Conservation (phyloP, 1,284 basidiomycete species). For the Boletus hoseneyae region DNA sequence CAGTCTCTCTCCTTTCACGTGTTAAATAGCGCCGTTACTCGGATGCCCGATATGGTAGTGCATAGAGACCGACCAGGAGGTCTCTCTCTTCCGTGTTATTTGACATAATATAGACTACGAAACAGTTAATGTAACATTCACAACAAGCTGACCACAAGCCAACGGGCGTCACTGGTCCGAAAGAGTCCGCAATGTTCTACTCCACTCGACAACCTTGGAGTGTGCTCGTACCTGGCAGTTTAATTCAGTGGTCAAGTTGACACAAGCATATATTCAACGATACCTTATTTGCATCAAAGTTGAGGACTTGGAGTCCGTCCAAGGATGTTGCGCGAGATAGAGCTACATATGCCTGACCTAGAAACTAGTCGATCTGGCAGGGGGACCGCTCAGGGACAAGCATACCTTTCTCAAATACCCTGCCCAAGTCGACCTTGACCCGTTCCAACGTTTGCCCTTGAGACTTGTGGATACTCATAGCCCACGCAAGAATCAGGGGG, state of each 20-base stretch:
- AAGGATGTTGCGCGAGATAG: conserved; percentile 92
- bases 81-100: conserved; percentile 17
- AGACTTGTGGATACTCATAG: conserved; percentile 94
- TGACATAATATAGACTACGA: not conserved
- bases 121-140: no score
- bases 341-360: conserved; percentile 93
- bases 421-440: conserved; percentile 78
- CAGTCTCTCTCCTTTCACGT: no score
- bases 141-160: not conserved
- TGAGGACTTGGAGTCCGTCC: conserved; percentile 86
- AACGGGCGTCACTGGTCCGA: not conserved
- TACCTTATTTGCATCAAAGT: conserved; percentile 81
- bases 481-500: conserved; percentile 87
- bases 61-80: no score
- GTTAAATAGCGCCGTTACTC: no score
- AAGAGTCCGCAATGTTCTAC: conserved; percentile 50
- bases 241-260: conserved; percentile 6
- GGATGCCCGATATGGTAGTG: no score
- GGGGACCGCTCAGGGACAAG: not conserved
- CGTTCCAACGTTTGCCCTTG: conserved; percentile 88
- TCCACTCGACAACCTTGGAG: conserved; percentile 67
- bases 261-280: not conserved
- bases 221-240: conserved; percentile 62
- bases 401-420: conserved; percentile 86
- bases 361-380: conserved; percentile 1